Base-by-base conservation (phyloP, 1,139 yeast species). In the Hyphopichia fennica region DNA sequence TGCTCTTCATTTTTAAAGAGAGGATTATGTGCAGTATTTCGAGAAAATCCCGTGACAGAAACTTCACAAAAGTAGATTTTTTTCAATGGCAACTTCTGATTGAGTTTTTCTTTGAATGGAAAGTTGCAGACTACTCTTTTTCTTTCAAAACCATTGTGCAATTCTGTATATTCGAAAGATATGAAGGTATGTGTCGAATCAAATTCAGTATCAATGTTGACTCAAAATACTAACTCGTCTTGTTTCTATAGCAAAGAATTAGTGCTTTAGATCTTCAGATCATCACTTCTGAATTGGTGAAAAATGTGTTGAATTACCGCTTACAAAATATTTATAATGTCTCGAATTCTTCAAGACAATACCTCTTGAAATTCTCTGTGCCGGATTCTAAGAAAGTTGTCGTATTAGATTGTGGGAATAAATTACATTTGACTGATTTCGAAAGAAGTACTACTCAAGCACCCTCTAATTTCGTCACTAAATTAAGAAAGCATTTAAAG, bases 311-410 rank as follows among this genome's bases (percentile, higher is more conserved):
- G 44, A 82, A 84, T 43, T 84, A 83, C 58, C 69, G 98, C 45
- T 69, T 93, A 44, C 91, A 85, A 50, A 93, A 93, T 62, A 84
- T 93, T 44, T 91, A 91, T 65, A 91, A 89, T 61, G 75, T 89
- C 40, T 79, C 85, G 20, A 78, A 83, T 36, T 85, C 90, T 4
- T 73, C 78, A 11, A 78, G 90, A 43, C 91, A 88, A 45, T 90
- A 84, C 56, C 64, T 90, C 43, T 68, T 93, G 53, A 90, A 88
- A 59, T 91, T 93, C 57, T 82, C 89, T 34, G 67, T 84, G 31
- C 96, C 96, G 0, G 96, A 89, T 51, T 83, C 90, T 11, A 91
- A 90, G 62, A 75, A 81, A 48, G 79, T 77, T 38, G 64, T 91
- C 25, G 82, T 91, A 6, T 72, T 91, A 14, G 97, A 93, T 56